Evolutionary conservation across 129 eudicot species (phyloP), one percentile per base, ranked within the genome.

Genomic region (Chrysanthemum makinoi): DNA sequence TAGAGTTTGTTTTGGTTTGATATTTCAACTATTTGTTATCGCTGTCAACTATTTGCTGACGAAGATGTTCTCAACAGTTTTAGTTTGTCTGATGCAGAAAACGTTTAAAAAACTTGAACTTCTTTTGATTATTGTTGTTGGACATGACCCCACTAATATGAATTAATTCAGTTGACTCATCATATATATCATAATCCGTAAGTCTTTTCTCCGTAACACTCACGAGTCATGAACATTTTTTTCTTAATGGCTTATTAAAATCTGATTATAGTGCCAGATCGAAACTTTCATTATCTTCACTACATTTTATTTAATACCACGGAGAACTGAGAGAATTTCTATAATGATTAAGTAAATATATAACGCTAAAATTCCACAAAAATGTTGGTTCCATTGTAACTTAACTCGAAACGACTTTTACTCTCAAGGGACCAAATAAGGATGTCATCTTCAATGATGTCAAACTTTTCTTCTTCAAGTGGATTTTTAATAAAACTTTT

Each of bases 21-120:
- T 58, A 55, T 54, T 1, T 17, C 10, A 12, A 56, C 8, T 11
- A 56, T 56, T 18, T 5, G 28, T 8, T 56, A 30, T 30, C 3
- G 3, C 35, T 7, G 33, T 49, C 35, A 46, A 17, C 72, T 66
- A 66, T 66, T 75, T 28, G 18, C 10, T n/a, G 69, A 68, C 35
- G 30, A 13, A 15, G 55, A 76, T 13, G 54, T 58, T 46, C 2
- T 76, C 10, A 30, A 28, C 24, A 20, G 20, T 60, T 51, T 69
- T 62, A 35, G 65, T 64, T 77, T 70, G 81, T 77, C 75, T 17
- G 72, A 62, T 70, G 76, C 72, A 28, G 81, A 77, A 77, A 68
- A 76, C 39, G 44, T 55, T 67, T 57, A 48, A 15, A 59, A 48
- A 53, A 62, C 35, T 70, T 35, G 9, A 9, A 10, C 16, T 61